phyloP scores from a whole-genome alignment of 1,284 basidiomycete genomes.

The Tilletia caries region DNA sequence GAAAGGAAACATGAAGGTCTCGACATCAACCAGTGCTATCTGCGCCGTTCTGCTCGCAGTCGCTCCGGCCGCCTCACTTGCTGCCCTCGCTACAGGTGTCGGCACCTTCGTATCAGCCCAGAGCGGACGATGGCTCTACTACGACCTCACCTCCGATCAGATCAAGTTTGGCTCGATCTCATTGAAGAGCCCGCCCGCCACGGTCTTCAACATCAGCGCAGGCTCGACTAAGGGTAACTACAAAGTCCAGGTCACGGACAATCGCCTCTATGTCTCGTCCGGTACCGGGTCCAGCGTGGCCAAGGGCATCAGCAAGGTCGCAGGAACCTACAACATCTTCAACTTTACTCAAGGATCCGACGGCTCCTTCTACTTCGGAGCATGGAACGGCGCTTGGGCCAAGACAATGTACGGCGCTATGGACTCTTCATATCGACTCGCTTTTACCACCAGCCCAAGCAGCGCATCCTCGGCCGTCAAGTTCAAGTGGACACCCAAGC shows the following conservation, averaged over 20 bases:
- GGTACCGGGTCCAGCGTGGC: neutral
- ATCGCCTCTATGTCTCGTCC: neutral
- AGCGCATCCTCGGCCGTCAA: neutral
- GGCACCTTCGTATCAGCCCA: neutral
- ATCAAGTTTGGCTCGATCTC: neutral
- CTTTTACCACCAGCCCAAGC: neutral
- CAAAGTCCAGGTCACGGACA: conserved; percentile 8
- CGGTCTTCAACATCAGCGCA: conserved; percentile 11
- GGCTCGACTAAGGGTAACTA: neutral
- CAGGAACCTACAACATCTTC: neutral
- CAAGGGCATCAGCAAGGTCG: neutral
- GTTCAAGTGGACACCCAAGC: conserved; percentile 7
- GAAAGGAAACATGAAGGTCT: no score
- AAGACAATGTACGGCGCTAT: conserved; percentile 14
- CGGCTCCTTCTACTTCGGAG: conserved; percentile 5
- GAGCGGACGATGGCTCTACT: conserved; percentile 11
- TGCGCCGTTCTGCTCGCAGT: neutral
- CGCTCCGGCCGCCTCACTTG: neutral
- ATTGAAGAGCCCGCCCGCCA: neutral
- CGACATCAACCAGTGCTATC: neutral
- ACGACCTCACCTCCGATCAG: neutral
- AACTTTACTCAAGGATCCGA: conserved; percentile 2
- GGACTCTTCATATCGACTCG: conserved; percentile 5
- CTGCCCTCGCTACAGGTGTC: neutral
- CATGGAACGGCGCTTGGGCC: conserved; percentile 11